Base-by-base conservation (phyloP, 345 rosid species). In the Populus simonii region DNA sequence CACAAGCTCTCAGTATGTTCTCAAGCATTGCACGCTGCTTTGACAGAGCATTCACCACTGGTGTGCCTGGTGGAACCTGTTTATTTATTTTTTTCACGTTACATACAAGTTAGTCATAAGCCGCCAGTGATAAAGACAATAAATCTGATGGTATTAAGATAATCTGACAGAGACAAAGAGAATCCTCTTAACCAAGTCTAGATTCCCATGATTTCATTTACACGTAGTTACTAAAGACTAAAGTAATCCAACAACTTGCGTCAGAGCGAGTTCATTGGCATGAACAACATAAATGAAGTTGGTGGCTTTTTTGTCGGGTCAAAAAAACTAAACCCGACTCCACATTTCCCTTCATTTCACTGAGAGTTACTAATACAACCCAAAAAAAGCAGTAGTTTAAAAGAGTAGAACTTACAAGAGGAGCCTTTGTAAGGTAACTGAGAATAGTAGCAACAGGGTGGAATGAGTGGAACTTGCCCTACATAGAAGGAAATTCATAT, bases 11-110 rank as follows among this genome's bases (percentile, higher is more conserved):
- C 82, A 96, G 76, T 57, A 96, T 93, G 83, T 96, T 96, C 90
- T 96, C 99, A 61, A 93, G 92, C 99, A 96, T 96, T 2, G 98
- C 97, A 8, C 98, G 85, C 85, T 96, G 99, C 92, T 96, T 96
- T 1, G 99, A 84, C 74, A 93, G 88, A 4, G 99, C 99, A 62
- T 96, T 96, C 76, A 96, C 97, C 83, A 96, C 97, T 2, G 98
- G 98, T 13, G 98, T 92, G 73, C 98, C 98, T 17, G 96, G 94
- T 1, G 99, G 99, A 57, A 96, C 99, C 90, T 93, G 89, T 59
- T 80, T 41, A 41, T 41, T 41, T 41, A 41, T 41, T 41, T 41
- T 41, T 41, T 33, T 5, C 45, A 41, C 12, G 45, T 10, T 47
- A 16, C 17, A 23, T 36, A 8, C n/a, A 66, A 39, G 12, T 74